Evolutionary conservation across 495 filamentous ascomycete species (phyloP), one percentile per base, ranked within the genome.

Genomic region (Letharia lupina): DNA sequence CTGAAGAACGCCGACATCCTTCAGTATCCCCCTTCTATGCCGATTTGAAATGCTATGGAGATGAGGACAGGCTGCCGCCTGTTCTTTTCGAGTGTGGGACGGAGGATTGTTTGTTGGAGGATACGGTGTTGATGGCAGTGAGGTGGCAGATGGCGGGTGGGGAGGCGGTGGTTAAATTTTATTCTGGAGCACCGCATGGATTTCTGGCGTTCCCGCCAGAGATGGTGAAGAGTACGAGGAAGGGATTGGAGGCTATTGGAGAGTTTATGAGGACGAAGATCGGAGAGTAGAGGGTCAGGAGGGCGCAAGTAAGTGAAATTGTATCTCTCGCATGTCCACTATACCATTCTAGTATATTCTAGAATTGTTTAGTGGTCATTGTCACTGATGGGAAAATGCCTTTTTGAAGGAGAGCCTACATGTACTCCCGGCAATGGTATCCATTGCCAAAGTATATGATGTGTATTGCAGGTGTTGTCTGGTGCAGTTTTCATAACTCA

Each of bases 11-110:
- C 41, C 76, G 74, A 41, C 66, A 77, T 64, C 72, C 75, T 45
- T 65, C 63, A 28, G 73, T 82, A 23, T 77, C 73, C 1, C 81
- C 79, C 0, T 70, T 79, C 41, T 80, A 79, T 68, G 76, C 77
- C n/a, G 76, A 84, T 70, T 64, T 84, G 16, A 67, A 72, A 10
- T 67, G 67, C 5, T 56, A 18, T 33, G 31, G 52, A 35, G 31
- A 12, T 6, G 31, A 56, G 15, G 52, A 5, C 1, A 56, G 28
- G 37, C 67, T 86, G 39, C 84, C 84, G 35, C 75, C 78, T 0
- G 80, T 83, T 41, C 69, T 87, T 11, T 84, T 85, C 68, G 70
- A 76, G 0, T 79, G 76, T 50, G 83, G 82, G 0, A 85, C 81
- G 13, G 77, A 79, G 65, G 84, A 86, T 70, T 75, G 72, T 18